Evolutionary conservation across 2,329 filamentous ascomycete species (phyloP).

Genomic region (Claviceps cyperi): DNA sequence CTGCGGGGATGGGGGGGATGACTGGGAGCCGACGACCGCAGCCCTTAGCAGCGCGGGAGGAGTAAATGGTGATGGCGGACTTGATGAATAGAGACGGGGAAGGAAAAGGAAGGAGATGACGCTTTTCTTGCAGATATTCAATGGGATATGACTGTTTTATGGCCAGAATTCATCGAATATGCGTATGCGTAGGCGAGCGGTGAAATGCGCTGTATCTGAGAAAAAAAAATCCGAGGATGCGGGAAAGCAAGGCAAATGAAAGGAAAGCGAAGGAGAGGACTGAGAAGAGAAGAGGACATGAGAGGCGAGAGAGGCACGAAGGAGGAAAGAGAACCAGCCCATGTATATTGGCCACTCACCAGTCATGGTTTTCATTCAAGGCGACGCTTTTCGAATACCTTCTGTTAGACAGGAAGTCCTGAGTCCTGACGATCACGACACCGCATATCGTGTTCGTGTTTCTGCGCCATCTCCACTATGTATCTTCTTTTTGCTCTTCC

Average conservation of each 20-base stretch:
- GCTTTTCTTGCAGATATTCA: not conserved
- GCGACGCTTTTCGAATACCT: no score
- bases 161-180: not conserved
- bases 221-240: not conserved
- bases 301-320: not conserved
- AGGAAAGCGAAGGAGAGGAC: not conserved
- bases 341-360: not conserved
- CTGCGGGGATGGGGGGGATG: constrained; percentile 22
- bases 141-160: not conserved
- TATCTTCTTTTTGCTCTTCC: no score
- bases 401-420: no score
- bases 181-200: not conserved
- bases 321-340: no score
- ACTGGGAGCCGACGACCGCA: constrained; percentile 20
- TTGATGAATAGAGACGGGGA: not conserved
- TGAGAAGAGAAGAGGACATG: no score
- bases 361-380: not conserved
- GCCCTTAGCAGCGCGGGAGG: constrained; percentile 29
- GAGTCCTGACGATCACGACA: no score
- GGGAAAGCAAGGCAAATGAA: not conserved
- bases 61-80: constrained; percentile 35
- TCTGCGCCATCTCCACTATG: no score
- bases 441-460: no score
- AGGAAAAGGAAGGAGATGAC: not conserved
- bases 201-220: no score